Conservation (phyloP, 2,329 filamentous ascomycete genomes). For the Alternaria hordeiaustralica region DNA sequence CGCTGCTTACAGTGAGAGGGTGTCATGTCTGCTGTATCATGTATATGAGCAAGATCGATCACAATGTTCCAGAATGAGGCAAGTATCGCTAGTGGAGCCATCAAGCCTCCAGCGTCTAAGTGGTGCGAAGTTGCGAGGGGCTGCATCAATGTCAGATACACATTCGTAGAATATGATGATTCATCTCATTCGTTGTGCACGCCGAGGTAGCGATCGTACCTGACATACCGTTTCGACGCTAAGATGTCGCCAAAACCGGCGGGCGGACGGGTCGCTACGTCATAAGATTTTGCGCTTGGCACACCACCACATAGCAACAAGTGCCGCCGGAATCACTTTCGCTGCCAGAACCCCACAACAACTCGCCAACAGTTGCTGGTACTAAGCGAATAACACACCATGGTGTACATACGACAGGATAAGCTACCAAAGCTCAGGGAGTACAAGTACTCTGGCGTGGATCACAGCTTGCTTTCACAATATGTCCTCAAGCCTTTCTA, state of each 20-base stretch:
- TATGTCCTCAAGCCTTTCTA: conserved; percentile 99
- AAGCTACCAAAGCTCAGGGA: conserved; percentile 85
- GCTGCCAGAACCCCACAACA: conserved; percentile 18
- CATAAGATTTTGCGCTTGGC: conserved; percentile 41
- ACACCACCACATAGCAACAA: conserved; percentile 16
- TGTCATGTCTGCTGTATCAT: not conserved
- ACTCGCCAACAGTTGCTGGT: conserved; percentile 7
- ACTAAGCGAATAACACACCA: conserved; percentile 48
- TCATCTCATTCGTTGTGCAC: not conserved
- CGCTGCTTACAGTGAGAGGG: not conserved
- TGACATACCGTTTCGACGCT: not conserved
- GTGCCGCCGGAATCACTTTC: conserved; percentile 1
- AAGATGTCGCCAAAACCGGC: conserved; percentile 5
- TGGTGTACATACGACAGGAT: conserved; percentile 96
- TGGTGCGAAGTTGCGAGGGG: not conserved
- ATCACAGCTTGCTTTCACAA: conserved; percentile 86
- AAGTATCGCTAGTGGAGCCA: not conserved
- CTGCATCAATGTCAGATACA: not conserved
- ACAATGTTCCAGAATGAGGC: not conserved
- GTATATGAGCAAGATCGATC: not conserved
- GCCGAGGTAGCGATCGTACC: not conserved
- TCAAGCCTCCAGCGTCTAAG: not conserved
- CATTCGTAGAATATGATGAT: not conserved
- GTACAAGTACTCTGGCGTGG: conserved; percentile 95
- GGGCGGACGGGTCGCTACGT: conserved; percentile 31